Base-by-base conservation (phyloP, 306 rosid genomes). In the Pueraria montana region DNA sequence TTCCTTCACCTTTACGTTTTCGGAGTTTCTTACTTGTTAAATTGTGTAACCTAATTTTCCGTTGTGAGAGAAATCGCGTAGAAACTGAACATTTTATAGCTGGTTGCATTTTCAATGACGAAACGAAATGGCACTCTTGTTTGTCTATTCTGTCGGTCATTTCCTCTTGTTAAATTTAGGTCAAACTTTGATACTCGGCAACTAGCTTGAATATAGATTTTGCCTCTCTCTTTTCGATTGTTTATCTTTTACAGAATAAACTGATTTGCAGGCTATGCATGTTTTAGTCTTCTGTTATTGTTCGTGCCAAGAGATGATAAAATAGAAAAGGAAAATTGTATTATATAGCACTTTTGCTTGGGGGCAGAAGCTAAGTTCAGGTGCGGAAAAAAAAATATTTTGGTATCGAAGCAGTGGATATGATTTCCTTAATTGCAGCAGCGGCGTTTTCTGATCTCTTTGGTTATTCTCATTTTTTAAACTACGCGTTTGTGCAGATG, bases 91-190 rank as follows among this genome's bases (percentile, higher is more conserved):
- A 36, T 76, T 81, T 83, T 36, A 21, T 65, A 58, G 40, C 43
- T 30, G 49, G 8, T 50, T 81, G 75, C 75, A 27, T 80, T 73
- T 71, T 72, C 79, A 7, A 43, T 20, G 63, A n/a, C 21, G 43
- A 52, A 82, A 42, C 21, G 27, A 78, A 81, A 73, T 78, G 72
- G 24, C 11, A n/a, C 56, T 84, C 53, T 84, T 62, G 55, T 69
- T 71, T 81, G 24, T 49, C 48, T 42, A 6, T 78, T 65, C 67
- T 32, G 7, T 79, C 14, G 3, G 45, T 26, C 46, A 72, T 72
- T 72, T 76, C 52, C 59, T 63, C 38, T 62, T 21, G 18, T 2
- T 49, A 72, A 77, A 74, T 82, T 81, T 82, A 68, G 85, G 84
- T 87, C 68, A 49, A 66, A 67, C 68, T 75, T n/a, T 56, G 74